Evolutionary conservation across 257 asterid species (phyloP).

Genomic region (Nicotiana tomentosiformis): DNA sequence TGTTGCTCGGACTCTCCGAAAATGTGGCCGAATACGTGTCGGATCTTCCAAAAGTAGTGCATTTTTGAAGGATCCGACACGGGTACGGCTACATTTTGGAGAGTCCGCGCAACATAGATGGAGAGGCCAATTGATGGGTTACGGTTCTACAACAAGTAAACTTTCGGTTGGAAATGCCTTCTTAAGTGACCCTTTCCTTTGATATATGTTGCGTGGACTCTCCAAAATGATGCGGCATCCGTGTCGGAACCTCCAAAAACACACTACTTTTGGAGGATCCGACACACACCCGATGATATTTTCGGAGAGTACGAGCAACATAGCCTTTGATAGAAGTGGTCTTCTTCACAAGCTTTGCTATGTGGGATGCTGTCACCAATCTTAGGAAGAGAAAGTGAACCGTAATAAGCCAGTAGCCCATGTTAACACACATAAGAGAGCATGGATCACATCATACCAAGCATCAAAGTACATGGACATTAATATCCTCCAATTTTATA

Average conservation of each 20-base stretch:
- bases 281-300: no score
- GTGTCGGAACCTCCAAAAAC: no score
- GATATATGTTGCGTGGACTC: no score
- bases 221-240: no score
- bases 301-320: no score
- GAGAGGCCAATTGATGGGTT: background rate
- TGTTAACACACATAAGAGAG: background rate
- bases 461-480: background rate
- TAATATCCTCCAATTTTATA: background rate
- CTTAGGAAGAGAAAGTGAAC: background rate
- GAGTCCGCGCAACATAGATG: no score
- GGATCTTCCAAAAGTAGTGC: no score
- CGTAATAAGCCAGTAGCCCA: background rate
- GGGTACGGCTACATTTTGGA: no score
- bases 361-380: background rate
- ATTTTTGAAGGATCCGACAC: no score
- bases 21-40: no score
- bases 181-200: background rate
- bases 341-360: background rate
- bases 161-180: background rate
- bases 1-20: no score
- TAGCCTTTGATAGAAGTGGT: background rate
- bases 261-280: no score
- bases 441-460: background rate
- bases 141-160: background rate